Evolutionary conservation across 352 stramenopile species (phyloP).

Genomic region (Thalassiosira ordinaria): DNA sequence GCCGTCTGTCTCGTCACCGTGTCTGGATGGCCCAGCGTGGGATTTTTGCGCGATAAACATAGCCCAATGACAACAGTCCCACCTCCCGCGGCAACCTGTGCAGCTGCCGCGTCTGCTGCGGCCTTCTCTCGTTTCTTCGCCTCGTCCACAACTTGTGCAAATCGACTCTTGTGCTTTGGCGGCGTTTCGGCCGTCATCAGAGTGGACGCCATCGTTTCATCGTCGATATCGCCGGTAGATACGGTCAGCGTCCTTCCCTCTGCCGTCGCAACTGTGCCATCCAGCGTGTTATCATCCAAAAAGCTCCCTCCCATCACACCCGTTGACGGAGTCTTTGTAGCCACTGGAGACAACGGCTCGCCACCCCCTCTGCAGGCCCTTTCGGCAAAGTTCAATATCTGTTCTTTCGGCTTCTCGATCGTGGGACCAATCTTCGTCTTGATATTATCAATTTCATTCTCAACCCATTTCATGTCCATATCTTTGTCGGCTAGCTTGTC

Average conservation of each 20-base stretch:
- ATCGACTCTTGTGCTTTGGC: conserved; percentile 27
- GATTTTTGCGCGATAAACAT: conserved; percentile 69
- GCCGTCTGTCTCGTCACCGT: conserved; percentile 84
- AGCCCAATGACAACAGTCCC: conserved; percentile 78
- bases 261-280: not conserved
- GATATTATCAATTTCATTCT: conserved; percentile 37
- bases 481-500: conserved; percentile 42
- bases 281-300: conserved; percentile 23
- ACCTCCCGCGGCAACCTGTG: conserved; percentile 9
- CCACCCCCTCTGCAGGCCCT: conserved; percentile 22
- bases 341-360: conserved; percentile 6
- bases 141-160: conserved; percentile 33
- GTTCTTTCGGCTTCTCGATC: conserved; percentile 35
- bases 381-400: conserved; percentile 37
- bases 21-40: conserved; percentile 72
- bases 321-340: not conserved
- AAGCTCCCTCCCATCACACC: conserved; percentile 3
- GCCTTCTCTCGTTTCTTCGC: conserved; percentile 20
- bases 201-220: conserved; percentile 29
- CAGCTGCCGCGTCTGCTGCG: not conserved
- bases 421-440: conserved; percentile 26
- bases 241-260: conserved; percentile 4
- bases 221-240: conserved; percentile 11
- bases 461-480: conserved; percentile 53
- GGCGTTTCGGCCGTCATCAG: conserved; percentile 23